A percentile compares a stretch with the other conserved stretches of the same genome.
These are phyloP conservation scores for Cladophialophora exuberans DNA, from an alignment of 2,329 filamentous ascomycete genomes.

Conservation along the genomic window DNA sequence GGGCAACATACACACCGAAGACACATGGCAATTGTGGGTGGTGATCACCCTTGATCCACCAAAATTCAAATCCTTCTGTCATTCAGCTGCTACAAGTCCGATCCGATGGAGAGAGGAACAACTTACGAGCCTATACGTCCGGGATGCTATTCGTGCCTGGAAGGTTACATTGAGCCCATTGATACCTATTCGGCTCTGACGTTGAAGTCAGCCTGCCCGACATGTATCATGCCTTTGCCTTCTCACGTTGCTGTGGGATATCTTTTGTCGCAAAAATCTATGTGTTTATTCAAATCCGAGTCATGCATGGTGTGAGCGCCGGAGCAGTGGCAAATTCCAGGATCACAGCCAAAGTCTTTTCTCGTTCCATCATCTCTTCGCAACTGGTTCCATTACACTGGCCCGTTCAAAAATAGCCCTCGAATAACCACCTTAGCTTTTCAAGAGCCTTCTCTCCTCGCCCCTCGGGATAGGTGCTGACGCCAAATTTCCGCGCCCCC, in stretches of 20 bases:
- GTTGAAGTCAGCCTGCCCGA: conserved; percentile 9
- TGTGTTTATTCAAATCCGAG: too few relatives aligned
- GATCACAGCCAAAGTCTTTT: neutral
- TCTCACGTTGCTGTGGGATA: too few relatives aligned
- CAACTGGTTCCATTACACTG: neutral
- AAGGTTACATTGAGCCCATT: neutral
- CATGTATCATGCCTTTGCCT: neutral
- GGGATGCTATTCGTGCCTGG: too few relatives aligned
- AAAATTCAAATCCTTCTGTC: too few relatives aligned
- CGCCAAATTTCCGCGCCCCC: conserved; percentile 74
- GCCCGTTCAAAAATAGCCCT: conserved; percentile 47
- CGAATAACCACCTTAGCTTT: conserved; percentile 85
- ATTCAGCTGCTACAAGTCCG: too few relatives aligned
- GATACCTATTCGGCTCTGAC: neutral
- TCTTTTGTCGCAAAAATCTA: too few relatives aligned
- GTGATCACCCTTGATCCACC: too few relatives aligned
- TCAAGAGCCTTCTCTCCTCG: conserved; percentile 73
- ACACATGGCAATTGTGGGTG: too few relatives aligned
- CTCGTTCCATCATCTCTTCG: neutral
- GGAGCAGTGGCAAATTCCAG: neutral
- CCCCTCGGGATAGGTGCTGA: conserved; percentile 81
- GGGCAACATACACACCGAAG: too few relatives aligned
- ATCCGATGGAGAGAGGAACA: too few relatives aligned
- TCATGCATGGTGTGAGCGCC: too few relatives aligned
- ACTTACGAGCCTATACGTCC: too few relatives aligned